Evolutionary conservation across 2,329 filamentous ascomycete species (phyloP).

Genomic region (Aspergillaceae sp.): DNA sequence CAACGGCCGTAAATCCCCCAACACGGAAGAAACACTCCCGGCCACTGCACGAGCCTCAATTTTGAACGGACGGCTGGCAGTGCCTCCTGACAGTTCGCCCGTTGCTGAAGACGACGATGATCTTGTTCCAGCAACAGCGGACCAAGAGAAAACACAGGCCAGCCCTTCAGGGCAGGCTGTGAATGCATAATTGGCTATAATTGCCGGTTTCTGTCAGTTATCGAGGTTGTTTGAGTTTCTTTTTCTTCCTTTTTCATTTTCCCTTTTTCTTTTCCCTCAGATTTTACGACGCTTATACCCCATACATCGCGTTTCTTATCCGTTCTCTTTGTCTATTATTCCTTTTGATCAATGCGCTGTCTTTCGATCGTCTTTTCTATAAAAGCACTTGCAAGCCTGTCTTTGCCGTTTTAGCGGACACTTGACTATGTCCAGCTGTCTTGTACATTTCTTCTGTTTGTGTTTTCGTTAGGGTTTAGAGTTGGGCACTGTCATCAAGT

Average conservation of each 20-base stretch:
- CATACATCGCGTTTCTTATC: conserved; percentile 2
- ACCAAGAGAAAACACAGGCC: conserved; percentile 11
- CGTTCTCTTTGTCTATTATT: conserved; percentile 3
- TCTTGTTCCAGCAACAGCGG: conserved; percentile 4
- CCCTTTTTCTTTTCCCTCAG: background rate
- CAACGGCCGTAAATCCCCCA: background rate
- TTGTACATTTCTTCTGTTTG: no score
- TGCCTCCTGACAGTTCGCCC: conserved; percentile 4
- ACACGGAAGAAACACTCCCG: background rate
- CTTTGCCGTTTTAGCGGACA: no score
- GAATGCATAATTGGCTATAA: conserved; percentile 14
- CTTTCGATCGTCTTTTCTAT: background rate
- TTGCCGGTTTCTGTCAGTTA: background rate
- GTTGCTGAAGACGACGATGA: conserved; percentile 1
- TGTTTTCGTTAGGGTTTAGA: no score
- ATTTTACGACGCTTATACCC: conserved; percentile 6
- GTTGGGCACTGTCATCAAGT: no score
- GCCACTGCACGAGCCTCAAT: background rate
- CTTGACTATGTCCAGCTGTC: no score
- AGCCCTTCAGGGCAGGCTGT: conserved; percentile 20
- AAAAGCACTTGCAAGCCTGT: background rate
- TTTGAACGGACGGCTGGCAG: background rate
- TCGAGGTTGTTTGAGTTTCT: background rate
- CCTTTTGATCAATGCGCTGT: background rate
- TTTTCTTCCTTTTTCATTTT: conserved; percentile 1